Evolutionary conservation across 306 rosid genomes (phyloP).

Genomic region (Corylus heterophylla): DNA sequence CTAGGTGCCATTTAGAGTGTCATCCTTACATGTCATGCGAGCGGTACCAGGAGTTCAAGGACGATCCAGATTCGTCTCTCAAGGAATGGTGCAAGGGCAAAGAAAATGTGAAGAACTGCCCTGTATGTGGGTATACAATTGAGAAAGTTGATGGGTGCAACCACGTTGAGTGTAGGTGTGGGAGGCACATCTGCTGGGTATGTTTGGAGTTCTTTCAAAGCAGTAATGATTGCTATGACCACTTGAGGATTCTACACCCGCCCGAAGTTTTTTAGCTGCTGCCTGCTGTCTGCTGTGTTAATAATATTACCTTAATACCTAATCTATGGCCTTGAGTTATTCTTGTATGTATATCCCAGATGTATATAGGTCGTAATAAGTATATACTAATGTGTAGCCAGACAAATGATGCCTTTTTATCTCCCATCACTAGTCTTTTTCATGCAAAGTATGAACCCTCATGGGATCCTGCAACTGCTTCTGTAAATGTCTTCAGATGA

Average conservation of each 20-base stretch:
- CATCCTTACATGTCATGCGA: conserved; percentile 82
- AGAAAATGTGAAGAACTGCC: conserved; percentile 78
- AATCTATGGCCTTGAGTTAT: conserved; percentile 5
- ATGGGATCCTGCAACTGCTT: neutral
- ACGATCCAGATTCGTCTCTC: conserved; percentile 86
- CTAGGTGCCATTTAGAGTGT: conserved; percentile 79
- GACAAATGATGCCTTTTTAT: neutral
- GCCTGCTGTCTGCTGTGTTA: neutral
- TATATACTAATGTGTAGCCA: neutral
- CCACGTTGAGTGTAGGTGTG: conserved; percentile 85
- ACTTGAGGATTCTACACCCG: conserved; percentile 65
- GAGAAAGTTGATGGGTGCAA: conserved; percentile 95
- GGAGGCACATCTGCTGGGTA: conserved; percentile 89
- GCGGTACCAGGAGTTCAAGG: conserved; percentile 66
- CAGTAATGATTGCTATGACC: conserved; percentile 74
- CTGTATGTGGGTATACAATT: conserved; percentile 58
- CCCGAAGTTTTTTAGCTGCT: neutral
- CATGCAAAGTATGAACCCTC: neutral
- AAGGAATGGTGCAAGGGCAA: conserved; percentile 76
- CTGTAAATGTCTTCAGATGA: neutral
- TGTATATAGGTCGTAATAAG: neutral
- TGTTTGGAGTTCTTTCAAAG: conserved; percentile 59
- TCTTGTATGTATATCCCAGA: conserved; percentile 1
- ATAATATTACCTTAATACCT: neutral
- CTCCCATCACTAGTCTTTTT: neutral